Evolutionary conservation across 108 stramenopile genomes (phyloP).

Genomic region (Bacterosira constricta): DNA sequence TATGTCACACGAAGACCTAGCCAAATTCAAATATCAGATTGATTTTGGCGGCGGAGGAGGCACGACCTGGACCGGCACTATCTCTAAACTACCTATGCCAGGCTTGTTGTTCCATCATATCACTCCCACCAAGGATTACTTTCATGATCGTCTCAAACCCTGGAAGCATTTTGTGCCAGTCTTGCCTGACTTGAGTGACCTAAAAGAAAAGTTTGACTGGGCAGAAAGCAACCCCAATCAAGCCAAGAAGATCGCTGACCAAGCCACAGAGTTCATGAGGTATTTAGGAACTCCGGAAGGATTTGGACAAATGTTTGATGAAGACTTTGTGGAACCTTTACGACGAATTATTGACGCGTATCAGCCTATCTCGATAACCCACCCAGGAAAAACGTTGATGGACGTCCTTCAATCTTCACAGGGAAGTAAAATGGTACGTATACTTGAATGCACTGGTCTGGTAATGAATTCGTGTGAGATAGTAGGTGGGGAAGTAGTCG

Average conservation of each 20-base stretch:
- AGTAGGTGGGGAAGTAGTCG: too few relatives aligned
- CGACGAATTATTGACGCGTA: conserved; percentile 18
- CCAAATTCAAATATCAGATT: conserved; percentile 54
- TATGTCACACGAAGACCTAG: conserved; percentile 21
- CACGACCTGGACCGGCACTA: conserved; percentile 56
- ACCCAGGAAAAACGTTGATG: too few relatives aligned
- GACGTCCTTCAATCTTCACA: too few relatives aligned
- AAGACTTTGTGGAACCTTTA: conserved; percentile 12
- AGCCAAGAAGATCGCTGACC: conserved; percentile 13
- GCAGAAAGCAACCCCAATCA: conserved; percentile 24
- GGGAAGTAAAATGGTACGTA: too few relatives aligned
- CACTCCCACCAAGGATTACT: conserved; percentile 46
- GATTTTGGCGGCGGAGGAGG: conserved; percentile 62
- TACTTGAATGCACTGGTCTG: too few relatives aligned
- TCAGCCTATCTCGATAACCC: too few relatives aligned
- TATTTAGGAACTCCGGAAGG: conserved; percentile 11
- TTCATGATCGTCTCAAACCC: conserved; percentile 30
- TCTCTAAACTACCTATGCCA: conserved; percentile 49
- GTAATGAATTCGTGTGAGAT: too few relatives aligned
- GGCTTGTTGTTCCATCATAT: conserved; percentile 54
- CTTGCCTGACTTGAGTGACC: conserved; percentile 21
- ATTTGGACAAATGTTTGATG: conserved; percentile 5
- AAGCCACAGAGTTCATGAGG: conserved; percentile 4
- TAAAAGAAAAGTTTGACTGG: conserved; percentile 32
- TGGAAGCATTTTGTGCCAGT: conserved; percentile 55